A percentile compares a stretch with the other conserved stretches of the same genome.
These are phyloP conservation scores for Coemansia nantahalensis DNA, from an alignment of 192 early-diverging fungal species.

Conservation along the genomic window DNA sequence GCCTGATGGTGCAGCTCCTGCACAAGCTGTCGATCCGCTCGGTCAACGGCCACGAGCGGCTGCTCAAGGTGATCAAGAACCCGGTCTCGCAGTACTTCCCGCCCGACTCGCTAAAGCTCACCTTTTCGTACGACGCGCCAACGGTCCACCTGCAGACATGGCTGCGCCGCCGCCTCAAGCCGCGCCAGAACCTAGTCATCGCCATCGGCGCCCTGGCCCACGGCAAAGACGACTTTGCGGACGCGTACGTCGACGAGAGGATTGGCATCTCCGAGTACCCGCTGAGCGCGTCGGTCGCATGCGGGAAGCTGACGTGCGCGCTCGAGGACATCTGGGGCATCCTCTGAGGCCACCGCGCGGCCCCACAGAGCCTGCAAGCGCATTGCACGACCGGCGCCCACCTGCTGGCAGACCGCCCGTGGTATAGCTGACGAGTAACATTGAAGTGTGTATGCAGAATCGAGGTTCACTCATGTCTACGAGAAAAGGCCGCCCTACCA, in stretches of 20 bases:
- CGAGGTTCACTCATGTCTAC: not conserved
- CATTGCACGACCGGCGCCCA: no score
- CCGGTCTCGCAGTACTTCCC: slow-evolving; percentile 96
- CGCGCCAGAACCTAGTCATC: slow-evolving; percentile 80
- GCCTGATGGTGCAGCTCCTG: slow-evolving; percentile 97
- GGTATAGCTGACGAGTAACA: no score
- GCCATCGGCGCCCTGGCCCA: slow-evolving; percentile 97
- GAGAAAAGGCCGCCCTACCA: slow-evolving; percentile 28
- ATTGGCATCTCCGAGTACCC: slow-evolving; percentile 97
- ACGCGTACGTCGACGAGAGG: slow-evolving; percentile 95
- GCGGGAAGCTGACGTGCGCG: slow-evolving; percentile 78
- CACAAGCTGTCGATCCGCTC: slow-evolving; percentile 96
- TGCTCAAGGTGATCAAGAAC: slow-evolving; percentile 97
- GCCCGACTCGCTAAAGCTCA: slow-evolving; percentile 59
- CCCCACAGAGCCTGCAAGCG: no score
- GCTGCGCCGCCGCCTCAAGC: slow-evolving; percentile 69
- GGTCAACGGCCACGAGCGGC: slow-evolving; percentile 86
- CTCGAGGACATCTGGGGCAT: slow-evolving; percentile 92
- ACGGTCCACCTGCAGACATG: slow-evolving; percentile 82
- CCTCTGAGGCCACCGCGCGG: slow-evolving; percentile 52
- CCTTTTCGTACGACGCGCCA: slow-evolving; percentile 85
- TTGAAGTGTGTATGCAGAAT: no score
- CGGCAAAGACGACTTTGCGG: slow-evolving; percentile 93
- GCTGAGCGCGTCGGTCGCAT: slow-evolving; percentile 94
- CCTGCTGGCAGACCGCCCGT: no score